Base-by-base conservation (phyloP, 352 stramenopile genomes). In the Pythium pyrilobum region DNA sequence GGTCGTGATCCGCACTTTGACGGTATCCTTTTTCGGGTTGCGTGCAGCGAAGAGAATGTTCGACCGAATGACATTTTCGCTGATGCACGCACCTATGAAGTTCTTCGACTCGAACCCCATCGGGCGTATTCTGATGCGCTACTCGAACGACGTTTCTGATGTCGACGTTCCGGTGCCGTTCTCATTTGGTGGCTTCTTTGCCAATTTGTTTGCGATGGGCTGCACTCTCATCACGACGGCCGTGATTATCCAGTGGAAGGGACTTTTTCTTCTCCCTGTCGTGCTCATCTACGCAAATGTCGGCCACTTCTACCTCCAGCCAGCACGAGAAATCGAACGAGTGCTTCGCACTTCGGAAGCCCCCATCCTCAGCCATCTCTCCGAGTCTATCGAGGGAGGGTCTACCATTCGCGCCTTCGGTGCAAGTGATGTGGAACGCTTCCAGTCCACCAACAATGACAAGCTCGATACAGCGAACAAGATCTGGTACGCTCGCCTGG, bases 51-150 rank as follows among this genome's bases (percentile, higher is more conserved):
- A 61, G 18, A 18, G 23, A 5, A 41, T 98, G 13, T 96, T 98
- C 55, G 69, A 97, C 40, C 56, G 74, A 20, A 79, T 97, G 58
- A 95, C 87, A 7, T 37, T 70, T 18, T 77, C 74, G 16, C 74
- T 97, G 27, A 54, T 98, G 21, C 65, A 71, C 37, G 89, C 91
- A 9, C 88, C 90, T 6, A 77, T 97, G 31, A 56, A 74, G 5
- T 97, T 97, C 67, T 97, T 97, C 64, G 88, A 97, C 59, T 78
- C 71, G 8, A 96, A 89, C 51, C 92, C 89, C 5, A 69, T 93
- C 23, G 87, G 89, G 1, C 70, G 86, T 38, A 84, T 97, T 43
- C 34, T 97, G 6, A 95, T 92, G 51, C 74, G 90, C 13, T 98
- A 96, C 72, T 74, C 72, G 15, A 71, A 71, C 11, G 86, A 96